These are phyloP conservation scores for Acanthamoeba healyi DNA, from an alignment of 208 protist species.

Conservation along the genomic window DNA sequence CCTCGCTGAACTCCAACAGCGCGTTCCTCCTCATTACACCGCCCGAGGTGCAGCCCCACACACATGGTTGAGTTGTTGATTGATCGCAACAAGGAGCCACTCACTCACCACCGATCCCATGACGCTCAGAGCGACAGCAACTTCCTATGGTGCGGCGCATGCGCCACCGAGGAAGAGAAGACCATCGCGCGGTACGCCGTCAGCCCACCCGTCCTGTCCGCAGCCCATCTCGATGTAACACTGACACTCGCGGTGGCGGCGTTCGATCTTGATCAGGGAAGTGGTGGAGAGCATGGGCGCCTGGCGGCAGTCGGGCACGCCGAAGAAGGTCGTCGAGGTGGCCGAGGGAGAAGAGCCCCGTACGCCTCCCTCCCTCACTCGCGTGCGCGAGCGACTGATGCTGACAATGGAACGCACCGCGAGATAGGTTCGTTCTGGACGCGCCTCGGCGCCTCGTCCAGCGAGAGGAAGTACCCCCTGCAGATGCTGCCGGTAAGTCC, in stretches of 20 bases:
- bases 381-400: too few species aligned
- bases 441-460: not conserved
- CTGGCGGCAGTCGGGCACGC: not conserved
- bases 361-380: too few species aligned
- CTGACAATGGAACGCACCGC: too few species aligned
- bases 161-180: not conserved
- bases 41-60: too few species aligned
- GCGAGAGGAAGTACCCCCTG: not conserved
- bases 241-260: too few species aligned
- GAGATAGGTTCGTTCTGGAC: not conserved
- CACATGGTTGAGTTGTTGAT: too few species aligned
- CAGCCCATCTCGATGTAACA: too few species aligned
- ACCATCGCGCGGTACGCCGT: not conserved
- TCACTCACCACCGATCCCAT: too few species aligned
- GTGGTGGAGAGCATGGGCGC: not conserved
- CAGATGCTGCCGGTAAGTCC: not conserved
- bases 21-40: slow-evolving; percentile 75
- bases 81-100: too few species aligned
- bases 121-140: not conserved
- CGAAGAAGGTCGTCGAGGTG: not conserved
- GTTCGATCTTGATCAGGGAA: not conserved
- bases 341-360: not conserved
- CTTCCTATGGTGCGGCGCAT: slow-evolving; percentile 70
- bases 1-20: slow-evolving; percentile 73
- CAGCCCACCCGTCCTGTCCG: not conserved